Evolutionary conservation across 2,329 filamentous ascomycete genomes (phyloP).

Genomic region (Acarospora socialis): DNA sequence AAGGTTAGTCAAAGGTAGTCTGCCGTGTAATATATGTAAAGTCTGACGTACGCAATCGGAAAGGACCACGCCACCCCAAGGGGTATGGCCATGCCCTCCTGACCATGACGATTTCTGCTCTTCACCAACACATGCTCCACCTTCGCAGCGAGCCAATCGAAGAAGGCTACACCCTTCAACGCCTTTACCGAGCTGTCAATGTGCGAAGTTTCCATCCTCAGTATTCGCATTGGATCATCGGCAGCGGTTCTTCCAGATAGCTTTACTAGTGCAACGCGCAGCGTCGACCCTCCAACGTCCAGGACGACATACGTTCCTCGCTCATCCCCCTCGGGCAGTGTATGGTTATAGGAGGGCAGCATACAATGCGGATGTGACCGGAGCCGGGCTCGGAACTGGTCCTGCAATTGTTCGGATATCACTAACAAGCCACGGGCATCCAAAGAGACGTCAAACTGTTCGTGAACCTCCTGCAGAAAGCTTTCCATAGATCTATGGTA

Average conservation of each 20-base stretch:
- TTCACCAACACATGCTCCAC: slow-evolving; percentile 39
- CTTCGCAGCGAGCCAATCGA: slow-evolving; percentile 51
- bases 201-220: slow-evolving; percentile 37
- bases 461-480: slow-evolving; percentile 9
- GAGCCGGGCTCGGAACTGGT: slow-evolving; percentile 8
- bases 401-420: slow-evolving; percentile 10
- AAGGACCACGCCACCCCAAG: slow-evolving; percentile 55
- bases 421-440: slow-evolving; percentile 6
- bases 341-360: slow-evolving; percentile 51
- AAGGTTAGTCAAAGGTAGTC: slow-evolving; percentile 15
- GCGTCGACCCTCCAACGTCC: slow-evolving; percentile 53
- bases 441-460: slow-evolving; percentile 7
- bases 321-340: slow-evolving; percentile 45
- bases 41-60: slow-evolving; percentile 38
- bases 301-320: slow-evolving; percentile 46
- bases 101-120: slow-evolving; percentile 8
- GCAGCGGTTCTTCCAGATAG: slow-evolving; percentile 34
- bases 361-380: slow-evolving; percentile 31
- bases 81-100: slow-evolving; percentile 28
- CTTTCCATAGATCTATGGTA: slow-evolving; percentile 3
- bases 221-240: slow-evolving; percentile 37
- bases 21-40: neutral
- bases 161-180: slow-evolving; percentile 43
- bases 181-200: slow-evolving; percentile 44
- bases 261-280: slow-evolving; percentile 47